Conservation (phyloP, 2,329 filamentous ascomycete species). For the Acrocalymma vagum region DNA sequence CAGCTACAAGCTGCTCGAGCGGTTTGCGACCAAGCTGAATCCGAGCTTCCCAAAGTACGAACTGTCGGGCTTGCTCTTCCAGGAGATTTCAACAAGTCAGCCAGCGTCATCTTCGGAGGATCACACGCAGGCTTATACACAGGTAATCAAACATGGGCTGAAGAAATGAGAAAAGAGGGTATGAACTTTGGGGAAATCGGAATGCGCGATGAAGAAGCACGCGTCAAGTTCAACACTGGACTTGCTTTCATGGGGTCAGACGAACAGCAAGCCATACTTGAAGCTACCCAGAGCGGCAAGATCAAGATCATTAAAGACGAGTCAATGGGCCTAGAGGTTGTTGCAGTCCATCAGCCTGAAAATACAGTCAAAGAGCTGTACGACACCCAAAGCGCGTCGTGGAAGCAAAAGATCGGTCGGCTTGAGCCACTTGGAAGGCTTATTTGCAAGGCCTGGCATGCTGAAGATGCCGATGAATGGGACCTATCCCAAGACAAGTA, state of each 20-base stretch:
- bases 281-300: slow-evolving; percentile 13
- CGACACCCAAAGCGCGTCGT: slow-evolving; percentile 39
- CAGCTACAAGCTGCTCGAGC: slow-evolving; percentile 72
- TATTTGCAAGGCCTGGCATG: slow-evolving; percentile 59
- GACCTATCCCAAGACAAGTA: slow-evolving; percentile 47
- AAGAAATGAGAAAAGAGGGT: slow-evolving; percentile 28
- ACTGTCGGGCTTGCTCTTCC: slow-evolving; percentile 67
- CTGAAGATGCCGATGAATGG: slow-evolving; percentile 49
- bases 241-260: slow-evolving; percentile 57
- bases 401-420: slow-evolving; percentile 45
- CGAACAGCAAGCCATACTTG: slow-evolving; percentile 49
- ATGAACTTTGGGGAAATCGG: slow-evolving; percentile 34
- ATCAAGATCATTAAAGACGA: slow-evolving; percentile 30
- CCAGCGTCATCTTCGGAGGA: slow-evolving; percentile 72
- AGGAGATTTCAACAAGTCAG: slow-evolving; percentile 82
- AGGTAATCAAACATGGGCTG: slow-evolving; percentile 53
- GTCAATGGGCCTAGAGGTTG: slow-evolving; percentile 47
- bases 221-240: slow-evolving; percentile 59
- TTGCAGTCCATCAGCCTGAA: slow-evolving; percentile 58
- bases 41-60: slow-evolving; percentile 71
- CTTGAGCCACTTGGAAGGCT: slow-evolving; percentile 64
- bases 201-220: slow-evolving; percentile 57
- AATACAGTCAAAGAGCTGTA: slow-evolving; percentile 59
- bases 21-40: slow-evolving; percentile 71
- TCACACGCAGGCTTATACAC: slow-evolving; percentile 54